Percentiles rank a stretch among this genome's conserved stretches.
Conservation (phyloP, 345 rosid genomes). For the Combretum micranthum region DNA sequence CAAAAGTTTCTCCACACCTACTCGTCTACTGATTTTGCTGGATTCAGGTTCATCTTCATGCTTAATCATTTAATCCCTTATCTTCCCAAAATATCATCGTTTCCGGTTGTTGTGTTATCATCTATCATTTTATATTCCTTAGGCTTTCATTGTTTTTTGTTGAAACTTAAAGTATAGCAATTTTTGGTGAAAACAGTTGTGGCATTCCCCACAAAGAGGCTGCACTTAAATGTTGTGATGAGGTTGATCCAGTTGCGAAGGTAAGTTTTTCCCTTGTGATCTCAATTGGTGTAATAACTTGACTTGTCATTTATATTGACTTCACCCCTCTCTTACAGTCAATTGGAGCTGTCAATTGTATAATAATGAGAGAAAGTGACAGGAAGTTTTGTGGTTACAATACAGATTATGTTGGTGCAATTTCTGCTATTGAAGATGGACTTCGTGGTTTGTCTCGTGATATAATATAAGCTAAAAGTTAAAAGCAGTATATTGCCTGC, state of each 20-base stretch:
- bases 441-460: conserved; percentile 46
- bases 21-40: no score
- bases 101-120: not conserved
- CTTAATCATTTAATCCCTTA: not conserved
- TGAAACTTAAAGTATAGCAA: conserved; percentile 5
- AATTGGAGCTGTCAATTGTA: conserved; percentile 94
- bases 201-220: conserved; percentile 92
- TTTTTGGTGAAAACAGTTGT: conserved; percentile 45
- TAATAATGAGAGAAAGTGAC: conserved; percentile 65
- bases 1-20: no score
- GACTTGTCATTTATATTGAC: not conserved
- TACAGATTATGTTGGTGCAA: conserved; percentile 87
- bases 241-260: conserved; percentile 86
- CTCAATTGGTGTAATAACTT: not conserved
- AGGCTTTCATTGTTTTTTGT: not conserved
- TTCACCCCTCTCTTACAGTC: conserved; percentile 36
- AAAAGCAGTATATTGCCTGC: no score
- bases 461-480: not conserved
- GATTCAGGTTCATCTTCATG: conserved; percentile 61
- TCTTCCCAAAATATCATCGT: not conserved
- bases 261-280: conserved; percentile 21
- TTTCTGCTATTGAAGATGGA: conserved; percentile 94
- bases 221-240: conserved; percentile 76
- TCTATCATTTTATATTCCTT: not conserved
- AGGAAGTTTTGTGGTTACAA: conserved; percentile 79